Percentiles rank a stretch among this genome's conserved stretches.
Conservation (phyloP, 2,329 filamentous ascomycete genomes). For the Neurospora sp. region DNA sequence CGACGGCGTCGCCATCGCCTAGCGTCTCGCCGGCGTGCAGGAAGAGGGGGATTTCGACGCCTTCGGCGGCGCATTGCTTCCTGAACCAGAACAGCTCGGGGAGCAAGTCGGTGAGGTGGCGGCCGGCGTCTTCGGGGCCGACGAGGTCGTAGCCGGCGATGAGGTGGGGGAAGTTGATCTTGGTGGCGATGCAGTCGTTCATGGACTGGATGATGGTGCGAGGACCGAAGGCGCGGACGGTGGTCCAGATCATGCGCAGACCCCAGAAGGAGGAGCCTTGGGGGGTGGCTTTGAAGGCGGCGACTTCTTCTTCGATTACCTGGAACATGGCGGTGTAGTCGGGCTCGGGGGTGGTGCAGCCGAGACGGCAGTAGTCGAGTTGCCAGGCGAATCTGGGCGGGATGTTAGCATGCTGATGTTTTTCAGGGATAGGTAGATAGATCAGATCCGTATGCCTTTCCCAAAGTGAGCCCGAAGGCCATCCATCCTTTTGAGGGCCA, state of each 20-base stretch:
- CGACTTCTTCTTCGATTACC: constrained; percentile 68
- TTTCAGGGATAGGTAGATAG: not conserved
- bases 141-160: constrained; percentile 86
- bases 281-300: constrained; percentile 60
- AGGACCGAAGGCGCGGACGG: constrained; percentile 53
- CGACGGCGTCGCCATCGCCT: constrained; percentile 61
- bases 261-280: constrained; percentile 71
- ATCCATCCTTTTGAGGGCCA: too few species aligned
- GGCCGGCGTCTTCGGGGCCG: constrained; percentile 74
- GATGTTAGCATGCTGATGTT: not conserved
- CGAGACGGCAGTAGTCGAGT: constrained; percentile 57
- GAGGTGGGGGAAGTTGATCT: constrained; percentile 66
- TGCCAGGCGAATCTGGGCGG: constrained; percentile 55
- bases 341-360: constrained; percentile 53
- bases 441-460: not conserved
- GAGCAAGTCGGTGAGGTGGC: constrained; percentile 64
- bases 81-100: constrained; percentile 91
- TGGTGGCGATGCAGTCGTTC: constrained; percentile 78
- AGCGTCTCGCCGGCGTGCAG: constrained; percentile 90
- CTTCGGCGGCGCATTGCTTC: constrained; percentile 69
- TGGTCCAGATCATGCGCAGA: constrained; percentile 75
- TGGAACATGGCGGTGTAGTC: constrained; percentile 62
- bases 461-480: not conserved
- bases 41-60: constrained; percentile 82
- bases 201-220: constrained; percentile 66